Evolutionary conservation across 2,329 filamentous ascomycete species (phyloP), one percentile per base, ranked within the genome.

Genomic region (Trichoderma semiorbis): DNA sequence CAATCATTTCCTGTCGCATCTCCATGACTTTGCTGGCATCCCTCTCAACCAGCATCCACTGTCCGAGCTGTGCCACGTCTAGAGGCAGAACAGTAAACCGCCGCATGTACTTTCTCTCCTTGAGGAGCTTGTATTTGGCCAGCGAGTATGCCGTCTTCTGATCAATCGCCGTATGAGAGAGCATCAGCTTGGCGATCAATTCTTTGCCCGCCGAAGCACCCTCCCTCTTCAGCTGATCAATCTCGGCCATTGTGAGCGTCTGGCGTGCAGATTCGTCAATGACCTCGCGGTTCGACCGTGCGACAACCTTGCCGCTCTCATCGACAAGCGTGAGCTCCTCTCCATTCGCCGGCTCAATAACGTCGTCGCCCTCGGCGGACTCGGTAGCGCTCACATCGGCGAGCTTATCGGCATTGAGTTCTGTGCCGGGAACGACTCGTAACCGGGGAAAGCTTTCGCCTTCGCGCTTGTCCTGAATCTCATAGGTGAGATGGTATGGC

Each of bases 141-240:
- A 98, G 85, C 3, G 94, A 97, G 78, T 97, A 99, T 0, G 90
- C 87, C 0, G 96, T 98, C 86, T 99, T 99, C 83, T 98, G 92
- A 75, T 97, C 94, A 57, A 99, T 87, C 1, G 92, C 93, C 21
- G 93, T 91, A 81, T 99, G 96, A 57, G 94, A 96, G 34, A 94
- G 87, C 81, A 99, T 88, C 30, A 99, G 90, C 82, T 95, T 97
- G n/a, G 93, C 91, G 74, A 99, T 96, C 62, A 99, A 88, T 66
- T 97, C 95, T 79, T 93, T 92, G 14, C 95, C 95, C 0, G 93
- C 93, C 6, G 91, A 91, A 4, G 91, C 90, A 12, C 91, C 92
- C 71, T 94, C 89, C 14, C 86, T 92, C 76, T 92, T 92, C 4
- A 90, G 91, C 67, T 90, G 92, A 62, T 95, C 92, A 24, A 93